Conservation (phyloP, 352 stramenopile genomes). For the Globisporangium irregulare region DNA sequence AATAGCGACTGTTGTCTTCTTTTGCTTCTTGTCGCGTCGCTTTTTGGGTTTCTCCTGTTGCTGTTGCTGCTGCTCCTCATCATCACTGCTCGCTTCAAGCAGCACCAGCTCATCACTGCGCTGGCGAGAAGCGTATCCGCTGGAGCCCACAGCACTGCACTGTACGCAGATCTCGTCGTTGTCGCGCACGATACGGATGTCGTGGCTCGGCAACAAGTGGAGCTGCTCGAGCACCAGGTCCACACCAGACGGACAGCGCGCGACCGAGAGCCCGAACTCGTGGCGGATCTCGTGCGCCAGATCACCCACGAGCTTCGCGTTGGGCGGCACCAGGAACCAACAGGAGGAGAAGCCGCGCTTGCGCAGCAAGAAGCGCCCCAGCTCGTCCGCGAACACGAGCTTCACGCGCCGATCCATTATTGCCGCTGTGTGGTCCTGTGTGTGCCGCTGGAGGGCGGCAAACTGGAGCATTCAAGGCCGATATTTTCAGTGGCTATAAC, state of each 20-base stretch:
- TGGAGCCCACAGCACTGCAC: slow-evolving; percentile 18
- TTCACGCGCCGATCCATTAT: slow-evolving; percentile 38
- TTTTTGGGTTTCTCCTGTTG: slow-evolving; percentile 1
- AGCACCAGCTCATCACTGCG: neutral
- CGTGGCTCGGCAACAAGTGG: slow-evolving; percentile 56
- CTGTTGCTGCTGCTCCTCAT: neutral
- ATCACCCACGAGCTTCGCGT: slow-evolving; percentile 54
- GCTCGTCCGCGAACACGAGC: slow-evolving; percentile 56
- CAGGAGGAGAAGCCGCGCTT: slow-evolving; percentile 52
- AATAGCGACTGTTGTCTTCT: neutral
- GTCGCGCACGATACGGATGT: slow-evolving; percentile 57
- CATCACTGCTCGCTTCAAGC: neutral
- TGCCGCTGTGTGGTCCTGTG: slow-evolving; percentile 4
- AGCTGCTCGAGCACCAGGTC: slow-evolving; percentile 58
- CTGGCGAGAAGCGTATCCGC: neutral
- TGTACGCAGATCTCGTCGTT: slow-evolving; percentile 58
- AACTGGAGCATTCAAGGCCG: neutral
- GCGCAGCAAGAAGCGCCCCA: slow-evolving; percentile 43
- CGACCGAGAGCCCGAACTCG: slow-evolving; percentile 49
- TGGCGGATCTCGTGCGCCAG: slow-evolving; percentile 46
- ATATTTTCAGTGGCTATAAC: neutral
- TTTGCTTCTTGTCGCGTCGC: neutral
- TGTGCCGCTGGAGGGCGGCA: neutral
- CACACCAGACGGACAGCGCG: slow-evolving; percentile 42
- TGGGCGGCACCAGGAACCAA: slow-evolving; percentile 61